phyloP scores from a whole-genome alignment of 176 grass and related monocot species.

The Carex myosuroides region DNA sequence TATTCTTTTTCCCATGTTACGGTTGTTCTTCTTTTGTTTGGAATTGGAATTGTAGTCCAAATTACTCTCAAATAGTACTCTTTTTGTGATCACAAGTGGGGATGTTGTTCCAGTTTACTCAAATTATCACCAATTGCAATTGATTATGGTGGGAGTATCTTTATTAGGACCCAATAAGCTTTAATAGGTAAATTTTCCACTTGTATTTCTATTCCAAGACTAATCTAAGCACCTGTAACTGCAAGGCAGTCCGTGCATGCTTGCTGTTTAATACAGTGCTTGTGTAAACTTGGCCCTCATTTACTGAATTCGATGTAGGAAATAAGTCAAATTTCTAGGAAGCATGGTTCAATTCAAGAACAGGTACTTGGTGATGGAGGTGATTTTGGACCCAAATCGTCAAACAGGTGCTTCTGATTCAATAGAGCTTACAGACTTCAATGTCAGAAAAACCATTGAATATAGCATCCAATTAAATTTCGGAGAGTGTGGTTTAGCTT shows the following conservation, averaged over 20 bases:
- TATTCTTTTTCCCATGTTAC: no score
- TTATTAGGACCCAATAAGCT: no score
- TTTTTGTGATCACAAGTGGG: no score
- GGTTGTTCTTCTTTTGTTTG: no score
- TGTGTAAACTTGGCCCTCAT: background rate
- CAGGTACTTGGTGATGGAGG: constrained; percentile 79
- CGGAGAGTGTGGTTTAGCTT: constrained; percentile 66
- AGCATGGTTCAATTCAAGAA: constrained; percentile 90
- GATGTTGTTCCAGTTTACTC: no score
- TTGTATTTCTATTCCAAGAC: background rate
- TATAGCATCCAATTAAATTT: constrained; percentile 80
- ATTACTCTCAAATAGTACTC: no score
- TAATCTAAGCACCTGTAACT: background rate
- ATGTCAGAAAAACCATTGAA: constrained; percentile 59
- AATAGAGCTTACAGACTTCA: constrained; percentile 47
- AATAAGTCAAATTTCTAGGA: background rate
- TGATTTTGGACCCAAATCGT: constrained; percentile 38
- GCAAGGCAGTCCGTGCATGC: no score
- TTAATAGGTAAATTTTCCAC: no score
- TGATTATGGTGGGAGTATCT: no score
- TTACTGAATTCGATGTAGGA: background rate
- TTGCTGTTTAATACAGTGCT: background rate
- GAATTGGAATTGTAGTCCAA: no score
- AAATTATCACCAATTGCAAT: no score
- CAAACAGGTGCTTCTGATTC: constrained; percentile 27